Evolutionary conservation across 805 yeast genomes (phyloP).

Genomic region (Candida berthetii): DNA sequence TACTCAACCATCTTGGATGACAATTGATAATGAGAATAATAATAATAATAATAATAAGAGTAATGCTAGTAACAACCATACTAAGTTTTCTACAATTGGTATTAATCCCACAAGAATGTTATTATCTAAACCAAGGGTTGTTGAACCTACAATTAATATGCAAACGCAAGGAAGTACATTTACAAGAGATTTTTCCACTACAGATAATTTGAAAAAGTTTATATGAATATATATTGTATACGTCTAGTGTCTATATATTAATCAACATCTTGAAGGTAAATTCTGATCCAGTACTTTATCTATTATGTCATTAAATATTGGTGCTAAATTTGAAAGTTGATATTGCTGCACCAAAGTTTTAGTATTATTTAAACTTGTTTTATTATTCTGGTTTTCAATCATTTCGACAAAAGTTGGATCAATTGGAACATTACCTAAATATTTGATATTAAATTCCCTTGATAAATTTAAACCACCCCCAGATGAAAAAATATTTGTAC

Average conservation of each 20-base stretch:
- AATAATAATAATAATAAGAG: too few relatives aligned
- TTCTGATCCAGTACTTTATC: slow-evolving; percentile 25
- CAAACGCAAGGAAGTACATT: background rate
- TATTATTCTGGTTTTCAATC: slow-evolving; percentile 52
- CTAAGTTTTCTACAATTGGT: too few relatives aligned
- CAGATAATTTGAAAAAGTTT: slow-evolving; percentile 5
- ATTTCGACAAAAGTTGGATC: slow-evolving; percentile 88
- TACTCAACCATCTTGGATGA: too few relatives aligned
- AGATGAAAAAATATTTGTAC: slow-evolving; percentile 84
- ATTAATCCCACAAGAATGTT: background rate
- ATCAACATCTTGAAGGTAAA: slow-evolving; percentile 16
- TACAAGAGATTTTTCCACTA: background rate
- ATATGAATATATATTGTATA: too few relatives aligned
- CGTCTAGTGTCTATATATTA: background rate
- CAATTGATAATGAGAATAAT: background rate
- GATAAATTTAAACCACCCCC: slow-evolving; percentile 87
- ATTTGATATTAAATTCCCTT: slow-evolving; percentile 51
- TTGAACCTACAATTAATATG: background rate
- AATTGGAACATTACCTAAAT: slow-evolving; percentile 85
- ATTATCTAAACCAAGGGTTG: background rate
- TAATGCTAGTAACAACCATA: too few relatives aligned
- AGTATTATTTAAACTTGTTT: slow-evolving; percentile 5
- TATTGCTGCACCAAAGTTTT: slow-evolving; percentile 30
- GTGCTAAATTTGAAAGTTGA: slow-evolving; percentile 21
- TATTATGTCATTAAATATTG: slow-evolving; percentile 42